A percentile compares a stretch with the other conserved stretches of the same genome.
These are phyloP conservation scores for Miscanthus lutarioriparius DNA, from an alignment of 176 grass and related monocot genomes.

Conservation along the genomic window DNA sequence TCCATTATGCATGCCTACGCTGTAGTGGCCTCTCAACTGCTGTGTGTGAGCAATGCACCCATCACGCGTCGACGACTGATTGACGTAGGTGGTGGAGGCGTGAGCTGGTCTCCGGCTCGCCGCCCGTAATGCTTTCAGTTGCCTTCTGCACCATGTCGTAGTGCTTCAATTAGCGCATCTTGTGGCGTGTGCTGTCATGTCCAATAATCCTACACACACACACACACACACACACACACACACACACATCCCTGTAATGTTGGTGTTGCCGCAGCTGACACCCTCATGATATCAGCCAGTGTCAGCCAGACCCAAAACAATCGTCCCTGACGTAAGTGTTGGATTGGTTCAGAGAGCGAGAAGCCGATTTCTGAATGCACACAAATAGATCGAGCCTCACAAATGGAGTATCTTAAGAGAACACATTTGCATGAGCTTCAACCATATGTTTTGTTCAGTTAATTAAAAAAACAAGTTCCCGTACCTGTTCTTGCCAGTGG, in stretches of 20 bases:
- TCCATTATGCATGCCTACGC: neutral
- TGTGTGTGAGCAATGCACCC: neutral
- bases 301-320: neutral
- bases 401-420: neutral
- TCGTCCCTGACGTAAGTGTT: neutral
- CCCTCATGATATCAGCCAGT: conserved; percentile 36
- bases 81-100: conserved; percentile 9
- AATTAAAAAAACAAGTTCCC: neutral
- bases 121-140: neutral
- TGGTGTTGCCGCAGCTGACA: neutral
- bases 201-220: neutral
- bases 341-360: neutral
- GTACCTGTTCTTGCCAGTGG: neutral
- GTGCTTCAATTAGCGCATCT: neutral
- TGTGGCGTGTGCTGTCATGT: conserved; percentile 5
- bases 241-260: neutral
- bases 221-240: no score
- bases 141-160: conserved; percentile 12
- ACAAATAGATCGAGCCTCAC: neutral
- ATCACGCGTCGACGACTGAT: conserved; percentile 1
- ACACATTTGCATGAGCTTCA: neutral
- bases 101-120: conserved; percentile 40
- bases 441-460: neutral
- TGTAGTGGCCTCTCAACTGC: conserved; percentile 18
- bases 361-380: neutral